phyloP scores from a whole-genome alignment of 768 basidiomycete genomes.

The Boletales sp. region DNA sequence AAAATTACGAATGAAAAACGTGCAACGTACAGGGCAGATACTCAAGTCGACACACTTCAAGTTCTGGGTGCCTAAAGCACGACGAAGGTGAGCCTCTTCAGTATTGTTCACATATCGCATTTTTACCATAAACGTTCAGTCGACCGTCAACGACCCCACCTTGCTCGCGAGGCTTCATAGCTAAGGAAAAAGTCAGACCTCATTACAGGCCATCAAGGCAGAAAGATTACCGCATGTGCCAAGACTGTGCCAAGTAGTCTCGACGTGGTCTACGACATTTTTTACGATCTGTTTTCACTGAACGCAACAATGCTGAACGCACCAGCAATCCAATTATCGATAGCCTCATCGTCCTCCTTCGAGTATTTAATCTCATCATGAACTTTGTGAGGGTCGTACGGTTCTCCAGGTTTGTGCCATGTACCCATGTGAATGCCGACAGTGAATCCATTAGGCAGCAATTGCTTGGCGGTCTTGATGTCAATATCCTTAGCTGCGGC shows the following conservation, averaged over 20 bases:
- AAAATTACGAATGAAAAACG: neutral
- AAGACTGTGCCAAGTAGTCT: slow-evolving; percentile 75
- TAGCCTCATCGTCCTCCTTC: slow-evolving; percentile 65
- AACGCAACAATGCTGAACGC: neutral
- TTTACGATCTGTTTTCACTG: neutral
- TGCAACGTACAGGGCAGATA: slow-evolving; percentile 60
- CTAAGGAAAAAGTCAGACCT: neutral
- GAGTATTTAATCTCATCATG: slow-evolving; percentile 65
- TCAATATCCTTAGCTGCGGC: slow-evolving; percentile 62
- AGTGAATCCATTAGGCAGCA: slow-evolving; percentile 58
- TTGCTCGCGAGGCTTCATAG: slow-evolving; percentile 65
- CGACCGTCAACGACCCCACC: slow-evolving; percentile 65
- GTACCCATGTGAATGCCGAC: slow-evolving; percentile 74
- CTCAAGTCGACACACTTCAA: slow-evolving; percentile 66
- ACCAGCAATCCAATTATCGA: slow-evolving; percentile 64
- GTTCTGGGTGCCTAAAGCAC: slow-evolving; percentile 50
- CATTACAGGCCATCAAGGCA: neutral
- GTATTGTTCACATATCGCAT: too few relatives aligned
- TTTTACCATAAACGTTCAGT: slow-evolving; percentile 54
- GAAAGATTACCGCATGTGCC: slow-evolving; percentile 35
- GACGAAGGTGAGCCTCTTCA: neutral
- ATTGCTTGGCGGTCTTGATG: slow-evolving; percentile 60
- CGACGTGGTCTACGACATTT: slow-evolving; percentile 48
- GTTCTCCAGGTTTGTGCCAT: slow-evolving; percentile 55
- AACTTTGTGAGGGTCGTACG: slow-evolving; percentile 51